These are phyloP conservation scores for Fistulifera pelliculosa DNA, from an alignment of 108 stramenopile species.

Conservation along the genomic window DNA sequence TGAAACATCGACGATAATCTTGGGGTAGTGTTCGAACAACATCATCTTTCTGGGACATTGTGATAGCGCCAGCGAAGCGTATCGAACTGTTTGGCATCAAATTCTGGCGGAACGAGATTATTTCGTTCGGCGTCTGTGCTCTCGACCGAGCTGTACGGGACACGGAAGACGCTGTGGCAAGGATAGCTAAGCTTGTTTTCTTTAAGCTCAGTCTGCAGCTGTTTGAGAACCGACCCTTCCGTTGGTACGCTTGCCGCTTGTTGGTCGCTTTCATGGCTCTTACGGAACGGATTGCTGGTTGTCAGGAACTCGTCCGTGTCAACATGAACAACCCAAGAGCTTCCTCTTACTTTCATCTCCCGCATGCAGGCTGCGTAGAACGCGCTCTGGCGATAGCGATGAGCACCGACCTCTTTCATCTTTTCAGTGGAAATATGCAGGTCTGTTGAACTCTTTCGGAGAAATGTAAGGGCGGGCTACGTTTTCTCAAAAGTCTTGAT, in stretches of 20 bases:
- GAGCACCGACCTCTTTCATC: conserved; percentile 2
- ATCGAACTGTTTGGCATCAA: conserved; percentile 35
- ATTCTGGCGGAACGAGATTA: conserved; percentile 7
- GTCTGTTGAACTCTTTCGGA: conserved; percentile 1
- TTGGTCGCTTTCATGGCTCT: conserved; percentile 1
- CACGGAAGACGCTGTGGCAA: conserved; percentile 15
- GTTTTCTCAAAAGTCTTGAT: conserved; percentile 12
- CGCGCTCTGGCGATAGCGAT: conserved; percentile 16
- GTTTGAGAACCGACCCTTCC: no score
- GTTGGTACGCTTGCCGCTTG: no score
- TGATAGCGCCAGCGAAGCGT: conserved; percentile 43
- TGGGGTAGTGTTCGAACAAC: conserved; percentile 35
- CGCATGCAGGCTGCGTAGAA: conserved; percentile 9
- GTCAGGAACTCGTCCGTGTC: conserved; percentile 59
- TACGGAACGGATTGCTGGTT: conserved; percentile 7
- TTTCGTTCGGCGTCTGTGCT: not conserved
- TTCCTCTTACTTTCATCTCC: not conserved
- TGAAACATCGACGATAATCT: conserved; percentile 50
- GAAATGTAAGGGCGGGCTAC: not conserved
- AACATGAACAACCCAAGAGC: conserved; percentile 42
- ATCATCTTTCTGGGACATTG: conserved; percentile 16
- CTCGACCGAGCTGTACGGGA: conserved; percentile 23
- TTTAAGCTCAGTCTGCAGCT: no score
- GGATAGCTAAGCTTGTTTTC: conserved; percentile 7
- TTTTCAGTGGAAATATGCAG: not conserved